Evolutionary conservation across 345 rosid genomes (phyloP).

Genomic region (Atalantia buxifolia): DNA sequence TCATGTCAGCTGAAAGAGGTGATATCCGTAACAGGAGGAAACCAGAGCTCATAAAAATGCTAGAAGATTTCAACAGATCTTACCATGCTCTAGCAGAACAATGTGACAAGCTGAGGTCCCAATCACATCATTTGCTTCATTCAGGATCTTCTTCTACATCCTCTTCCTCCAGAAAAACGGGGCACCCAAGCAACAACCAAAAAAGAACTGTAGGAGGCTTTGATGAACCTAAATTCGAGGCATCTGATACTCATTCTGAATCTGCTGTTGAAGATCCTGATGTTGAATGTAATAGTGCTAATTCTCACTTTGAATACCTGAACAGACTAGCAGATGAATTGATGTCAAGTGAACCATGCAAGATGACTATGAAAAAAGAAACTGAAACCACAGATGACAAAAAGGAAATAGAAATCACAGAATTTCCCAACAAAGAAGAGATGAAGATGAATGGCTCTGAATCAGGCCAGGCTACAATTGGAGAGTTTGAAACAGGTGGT

Average conservation of each 20-base stretch:
- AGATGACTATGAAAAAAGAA: not conserved
- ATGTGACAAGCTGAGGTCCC: constrained; percentile 29
- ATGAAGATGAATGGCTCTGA: not conserved
- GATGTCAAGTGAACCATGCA: constrained; percentile 10
- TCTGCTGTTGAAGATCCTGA: constrained; percentile 19
- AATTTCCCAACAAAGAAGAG: constrained; percentile 4
- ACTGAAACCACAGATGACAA: not conserved
- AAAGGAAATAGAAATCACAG: constrained; percentile 4
- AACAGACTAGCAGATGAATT: constrained; percentile 18
- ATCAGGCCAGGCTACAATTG: not conserved
- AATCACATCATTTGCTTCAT: constrained; percentile 6
- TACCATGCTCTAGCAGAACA: constrained; percentile 33
- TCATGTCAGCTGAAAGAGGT: not conserved
- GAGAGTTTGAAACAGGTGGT: not conserved
- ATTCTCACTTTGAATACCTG: constrained; percentile 13
- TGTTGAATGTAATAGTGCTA: constrained; percentile 4
- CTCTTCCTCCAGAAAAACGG: not conserved
- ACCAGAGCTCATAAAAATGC: constrained; percentile 23
- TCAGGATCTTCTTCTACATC: constrained; percentile 16
- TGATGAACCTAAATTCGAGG: constrained; percentile 11
- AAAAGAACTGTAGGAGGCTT: constrained; percentile 1
- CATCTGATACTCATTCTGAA: constrained; percentile 17
- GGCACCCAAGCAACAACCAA: not conserved
- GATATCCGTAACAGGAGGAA: constrained; percentile 7
- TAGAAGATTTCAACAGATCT: constrained; percentile 35